phyloP scores from a whole-genome alignment of 2,329 filamentous ascomycete species.

The Metarhizium album region DNA sequence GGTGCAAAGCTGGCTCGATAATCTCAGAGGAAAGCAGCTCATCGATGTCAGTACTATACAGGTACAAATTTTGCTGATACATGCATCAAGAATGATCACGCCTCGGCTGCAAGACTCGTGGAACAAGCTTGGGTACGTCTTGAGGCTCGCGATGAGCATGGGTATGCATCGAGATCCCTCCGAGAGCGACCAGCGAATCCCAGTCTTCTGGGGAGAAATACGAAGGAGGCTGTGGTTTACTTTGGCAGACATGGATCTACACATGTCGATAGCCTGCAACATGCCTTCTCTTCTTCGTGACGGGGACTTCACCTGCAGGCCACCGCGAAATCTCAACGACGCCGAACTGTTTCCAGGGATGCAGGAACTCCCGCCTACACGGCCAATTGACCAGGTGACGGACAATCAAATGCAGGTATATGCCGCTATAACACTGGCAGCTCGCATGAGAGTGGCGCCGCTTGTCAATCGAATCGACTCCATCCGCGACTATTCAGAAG shows the following conservation, averaged over 20 bases:
- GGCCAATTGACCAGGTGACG: slow-evolving; percentile 40
- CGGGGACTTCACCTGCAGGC: slow-evolving; percentile 41
- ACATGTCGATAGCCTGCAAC: slow-evolving; percentile 41
- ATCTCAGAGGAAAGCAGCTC: slow-evolving; percentile 39
- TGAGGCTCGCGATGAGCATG: slow-evolving; percentile 49
- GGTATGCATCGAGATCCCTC: slow-evolving; percentile 46
- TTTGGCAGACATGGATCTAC: slow-evolving; percentile 45
- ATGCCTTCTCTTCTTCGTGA: slow-evolving; percentile 40
- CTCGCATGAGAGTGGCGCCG: slow-evolving; percentile 38
- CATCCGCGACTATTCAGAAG: slow-evolving; percentile 40
- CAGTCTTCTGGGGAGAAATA: slow-evolving; percentile 41
- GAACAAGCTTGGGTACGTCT: slow-evolving; percentile 43
- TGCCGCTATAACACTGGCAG: slow-evolving; percentile 37
- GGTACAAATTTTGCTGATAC: slow-evolving; percentile 40
- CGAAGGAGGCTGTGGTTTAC: slow-evolving; percentile 46
- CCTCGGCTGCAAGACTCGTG: slow-evolving; percentile 39
- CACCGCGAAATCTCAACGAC: slow-evolving; percentile 44
- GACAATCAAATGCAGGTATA: slow-evolving; percentile 45
- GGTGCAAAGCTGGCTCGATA: slow-evolving; percentile 42
- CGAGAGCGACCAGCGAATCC: slow-evolving; percentile 38
- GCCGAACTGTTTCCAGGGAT: slow-evolving; percentile 36
- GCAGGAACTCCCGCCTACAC: slow-evolving; percentile 35
- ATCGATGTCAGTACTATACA: slow-evolving; percentile 43
- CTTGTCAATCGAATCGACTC: slow-evolving; percentile 41
- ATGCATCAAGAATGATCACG: slow-evolving; percentile 42